Evolutionary conservation across 441 rosid species (phyloP), one percentile per base, ranked within the genome.

Genomic region (Macaranga tanarius): DNA sequence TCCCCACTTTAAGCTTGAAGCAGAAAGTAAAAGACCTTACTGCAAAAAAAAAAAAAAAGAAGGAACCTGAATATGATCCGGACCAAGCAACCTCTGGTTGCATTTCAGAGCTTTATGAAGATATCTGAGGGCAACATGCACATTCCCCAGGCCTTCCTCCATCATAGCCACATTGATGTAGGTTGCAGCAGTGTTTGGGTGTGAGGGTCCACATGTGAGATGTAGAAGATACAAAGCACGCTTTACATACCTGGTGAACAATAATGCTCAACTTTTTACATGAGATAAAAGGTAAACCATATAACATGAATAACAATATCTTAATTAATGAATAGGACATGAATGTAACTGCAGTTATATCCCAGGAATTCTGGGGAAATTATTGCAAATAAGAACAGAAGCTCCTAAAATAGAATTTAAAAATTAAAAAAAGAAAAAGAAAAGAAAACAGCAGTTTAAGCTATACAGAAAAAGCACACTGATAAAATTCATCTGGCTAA

Each of bases 71-170:
- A 90, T 90, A 67, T 88, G 95, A 62, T 88, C 92, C 1, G 81
- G 84, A 69, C 95, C 92, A 40, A 90, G 80, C 62, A 90, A 76
- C 79, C 85, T 88, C 70, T 83, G 86, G 86, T 88, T 90, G 83
- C 92, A 86, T 76, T 86, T 88, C 26, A 90, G 83, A 65, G 95
- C 95, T 70, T 85, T 88, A 67, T 90, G 92, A 69, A 86, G 86
- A 65, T 90, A 90, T 80, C 92, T 80, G 51, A 90, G 92, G 64
- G 95, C 89, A 73, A 88, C 82, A 76, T 90, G 88, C 76, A 84
- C 92, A 71, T 88, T 88, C 60, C 92, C 92, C 71, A 85, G 84
- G 73, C 91, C 91, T 74, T 90, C 92, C 83, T 90, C 92, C 95
- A 90, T 90, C 92, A 88, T 90, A 70, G 95, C 90, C 76, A 88